Percentiles rank a stretch among this genome's conserved stretches.
These are phyloP conservation scores for Irpex sp. DNA, from an alignment of 1,284 basidiomycete genomes.

Conservation along the genomic window DNA sequence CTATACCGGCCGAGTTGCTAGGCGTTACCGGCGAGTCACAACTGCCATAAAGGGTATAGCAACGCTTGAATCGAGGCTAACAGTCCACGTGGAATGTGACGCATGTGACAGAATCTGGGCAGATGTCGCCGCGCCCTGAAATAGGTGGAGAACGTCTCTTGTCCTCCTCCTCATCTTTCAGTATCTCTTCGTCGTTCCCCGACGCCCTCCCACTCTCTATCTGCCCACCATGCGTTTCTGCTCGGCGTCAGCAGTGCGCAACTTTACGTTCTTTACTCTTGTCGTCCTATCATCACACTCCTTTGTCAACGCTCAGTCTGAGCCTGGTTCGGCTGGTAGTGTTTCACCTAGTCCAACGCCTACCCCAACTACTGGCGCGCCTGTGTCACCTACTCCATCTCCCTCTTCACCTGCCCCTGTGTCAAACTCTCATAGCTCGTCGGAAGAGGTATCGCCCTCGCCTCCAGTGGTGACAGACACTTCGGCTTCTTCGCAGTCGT, in stretches of 20 bases:
- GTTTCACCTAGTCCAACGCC: not conserved
- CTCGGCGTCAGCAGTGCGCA: conserved; percentile 27
- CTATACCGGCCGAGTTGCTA: not conserved
- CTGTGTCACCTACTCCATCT: not conserved
- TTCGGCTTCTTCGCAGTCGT: not conserved
- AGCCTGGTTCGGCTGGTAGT: not conserved
- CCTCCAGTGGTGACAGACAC: not conserved
- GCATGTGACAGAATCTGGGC: conserved; percentile 4
- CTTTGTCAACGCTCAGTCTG: conserved; percentile 23
- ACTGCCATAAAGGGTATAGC: not conserved
- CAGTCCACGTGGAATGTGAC: not conserved
- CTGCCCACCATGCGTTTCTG: conserved; percentile 26
- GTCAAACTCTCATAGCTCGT: not conserved
- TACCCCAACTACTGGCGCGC: conserved; percentile 4
- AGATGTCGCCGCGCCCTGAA: not conserved
- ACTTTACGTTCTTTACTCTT: conserved; percentile 32
- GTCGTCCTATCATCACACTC: conserved; percentile 31
- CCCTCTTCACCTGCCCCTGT: conserved; percentile 2
- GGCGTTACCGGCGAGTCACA: not conserved
- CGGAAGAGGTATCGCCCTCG: conserved; percentile 11
- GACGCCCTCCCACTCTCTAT: conserved; percentile 18
- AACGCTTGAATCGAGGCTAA: not conserved
- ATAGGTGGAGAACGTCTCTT: conserved; percentile 2
- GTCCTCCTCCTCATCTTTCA: conserved; percentile 10
- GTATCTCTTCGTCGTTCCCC: conserved; percentile 14